Percentiles rank a stretch among this genome's conserved stretches.
Conservation (phyloP, 352 stramenopile species). For the Globisporangium carolinianum region DNA sequence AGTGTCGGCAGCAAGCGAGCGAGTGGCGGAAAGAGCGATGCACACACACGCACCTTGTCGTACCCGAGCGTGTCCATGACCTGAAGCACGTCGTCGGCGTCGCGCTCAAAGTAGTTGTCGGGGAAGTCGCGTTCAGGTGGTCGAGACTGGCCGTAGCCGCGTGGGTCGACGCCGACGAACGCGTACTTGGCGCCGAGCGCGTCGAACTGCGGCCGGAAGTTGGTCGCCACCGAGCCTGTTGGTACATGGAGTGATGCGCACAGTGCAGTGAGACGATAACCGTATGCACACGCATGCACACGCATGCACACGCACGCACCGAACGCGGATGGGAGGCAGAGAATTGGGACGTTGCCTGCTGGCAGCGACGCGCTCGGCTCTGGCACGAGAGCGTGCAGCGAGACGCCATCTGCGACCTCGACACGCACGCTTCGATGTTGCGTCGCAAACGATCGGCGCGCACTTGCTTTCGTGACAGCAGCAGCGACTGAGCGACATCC, state of each 20-base stretch:
- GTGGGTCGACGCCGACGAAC: constrained; percentile 62
- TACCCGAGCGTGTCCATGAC: constrained; percentile 52
- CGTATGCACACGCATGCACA: not conserved
- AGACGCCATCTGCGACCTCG: constrained; percentile 21
- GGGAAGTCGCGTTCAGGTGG: constrained; percentile 42
- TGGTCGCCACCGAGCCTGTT: constrained; percentile 35
- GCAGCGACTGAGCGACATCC: not conserved
- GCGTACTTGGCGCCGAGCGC: constrained; percentile 39
- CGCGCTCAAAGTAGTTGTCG: constrained; percentile 49
- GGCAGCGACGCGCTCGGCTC: not conserved
- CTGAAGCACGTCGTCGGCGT: constrained; percentile 63
- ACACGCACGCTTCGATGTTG: constrained; percentile 30
- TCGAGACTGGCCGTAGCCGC: constrained; percentile 44
- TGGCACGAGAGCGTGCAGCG: constrained; percentile 44
- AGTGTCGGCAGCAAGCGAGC: not conserved
- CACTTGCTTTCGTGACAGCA: not conserved
- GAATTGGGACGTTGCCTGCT: constrained; percentile 24
- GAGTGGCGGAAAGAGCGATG: not conserved
- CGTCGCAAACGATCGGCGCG: constrained; percentile 10
- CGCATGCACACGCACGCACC: constrained; percentile 15
- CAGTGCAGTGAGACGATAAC: not conserved
- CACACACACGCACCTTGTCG: constrained; percentile 26
- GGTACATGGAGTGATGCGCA: not conserved
- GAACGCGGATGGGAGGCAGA: constrained; percentile 68
- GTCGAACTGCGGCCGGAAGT: constrained; percentile 60